A percentile compares a stretch with the other conserved stretches of the same genome.
Conservation (phyloP, 2,329 filamentous ascomycete species). For the Pseudogymnoascus sp. region DNA sequence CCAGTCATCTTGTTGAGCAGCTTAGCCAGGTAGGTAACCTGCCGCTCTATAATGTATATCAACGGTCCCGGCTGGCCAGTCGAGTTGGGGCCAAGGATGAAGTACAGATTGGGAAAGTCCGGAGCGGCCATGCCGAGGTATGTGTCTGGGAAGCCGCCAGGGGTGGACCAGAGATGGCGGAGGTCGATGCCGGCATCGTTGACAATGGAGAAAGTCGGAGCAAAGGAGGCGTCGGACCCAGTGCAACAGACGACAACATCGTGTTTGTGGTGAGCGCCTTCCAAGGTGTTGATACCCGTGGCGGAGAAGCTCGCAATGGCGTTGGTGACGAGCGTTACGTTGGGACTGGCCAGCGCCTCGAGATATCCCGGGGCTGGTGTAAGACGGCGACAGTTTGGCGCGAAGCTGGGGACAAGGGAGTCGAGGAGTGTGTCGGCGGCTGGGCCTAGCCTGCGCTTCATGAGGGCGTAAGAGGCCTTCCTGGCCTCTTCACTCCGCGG, state of each 20-base stretch:
- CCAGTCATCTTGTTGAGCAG: slow-evolving; percentile 42
- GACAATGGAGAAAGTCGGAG: slow-evolving; percentile 6
- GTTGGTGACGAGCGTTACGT: slow-evolving; percentile 31
- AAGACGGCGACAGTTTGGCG: slow-evolving; percentile 32
- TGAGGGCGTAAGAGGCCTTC: slow-evolving; percentile 29
- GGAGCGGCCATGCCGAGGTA: slow-evolving; percentile 8
- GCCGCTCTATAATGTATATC: slow-evolving; percentile 56
- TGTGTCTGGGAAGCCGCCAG: slow-evolving; percentile 1
- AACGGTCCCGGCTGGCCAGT: slow-evolving; percentile 35
- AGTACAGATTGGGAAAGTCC: slow-evolving; percentile 10
- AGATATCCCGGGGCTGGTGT: slow-evolving; percentile 31
- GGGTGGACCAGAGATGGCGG: slow-evolving; percentile 16
- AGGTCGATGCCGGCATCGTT: background rate
- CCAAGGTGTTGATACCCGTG: slow-evolving; percentile 24
- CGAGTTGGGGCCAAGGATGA: slow-evolving; percentile 8
- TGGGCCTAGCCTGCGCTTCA: slow-evolving; percentile 32
- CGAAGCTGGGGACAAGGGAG: slow-evolving; percentile 33
- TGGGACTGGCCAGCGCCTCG: slow-evolving; percentile 25
- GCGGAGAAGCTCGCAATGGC: slow-evolving; percentile 35
- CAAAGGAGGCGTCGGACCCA: slow-evolving; percentile 13
- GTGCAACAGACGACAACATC: slow-evolving; percentile 25
- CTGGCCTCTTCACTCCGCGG: slow-evolving; percentile 30
- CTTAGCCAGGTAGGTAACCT: slow-evolving; percentile 56
- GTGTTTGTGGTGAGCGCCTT: slow-evolving; percentile 22
- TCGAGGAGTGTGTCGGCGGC: slow-evolving; percentile 29